Evolutionary conservation across 768 basidiomycete species (phyloP).

Genomic region (Kwoniella dejecticola): DNA sequence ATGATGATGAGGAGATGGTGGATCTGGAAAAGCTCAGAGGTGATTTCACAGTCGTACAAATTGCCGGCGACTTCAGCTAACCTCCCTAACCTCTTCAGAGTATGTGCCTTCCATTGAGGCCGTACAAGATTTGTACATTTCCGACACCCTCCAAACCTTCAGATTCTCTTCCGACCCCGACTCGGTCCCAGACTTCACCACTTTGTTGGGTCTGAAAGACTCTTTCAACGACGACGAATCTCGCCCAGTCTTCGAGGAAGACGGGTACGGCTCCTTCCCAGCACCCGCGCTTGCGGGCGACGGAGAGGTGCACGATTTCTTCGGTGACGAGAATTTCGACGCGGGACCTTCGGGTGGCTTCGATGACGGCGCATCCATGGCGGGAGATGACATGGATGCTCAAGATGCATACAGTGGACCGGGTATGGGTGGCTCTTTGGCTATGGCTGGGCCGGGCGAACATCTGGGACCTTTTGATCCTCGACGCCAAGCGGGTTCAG

Average conservation of each 20-base stretch:
- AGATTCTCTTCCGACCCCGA: constrained; percentile 71
- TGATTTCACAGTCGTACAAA: constrained; percentile 32
- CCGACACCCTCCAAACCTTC: constrained; percentile 77
- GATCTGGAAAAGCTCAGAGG: constrained; percentile 59
- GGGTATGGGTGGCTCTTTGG: constrained; percentile 58
- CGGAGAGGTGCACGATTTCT: constrained; percentile 49
- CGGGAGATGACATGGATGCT: constrained; percentile 58
- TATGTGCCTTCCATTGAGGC: constrained; percentile 72
- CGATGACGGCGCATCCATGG: constrained; percentile 45
- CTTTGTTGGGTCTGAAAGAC: constrained; percentile 42
- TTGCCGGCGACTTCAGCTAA: neutral
- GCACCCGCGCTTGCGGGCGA: constrained; percentile 8
- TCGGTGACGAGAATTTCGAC: constrained; percentile 51
- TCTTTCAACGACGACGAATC: constrained; percentile 33
- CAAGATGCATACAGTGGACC: constrained; percentile 48
- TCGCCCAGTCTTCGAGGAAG: constrained; percentile 20
- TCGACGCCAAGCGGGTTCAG: constrained; percentile 64
- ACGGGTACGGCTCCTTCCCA: constrained; percentile 23
- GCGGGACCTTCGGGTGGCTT: constrained; percentile 41
- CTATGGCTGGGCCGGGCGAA: constrained; percentile 50
- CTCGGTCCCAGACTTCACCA: constrained; percentile 64
- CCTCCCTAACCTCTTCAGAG: constrained; percentile 56
- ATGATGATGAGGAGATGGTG: constrained; percentile 59
- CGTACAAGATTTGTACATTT: constrained; percentile 72
- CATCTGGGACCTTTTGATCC: constrained; percentile 80